Base-by-base conservation (phyloP, 805 yeast genomes). In the Ascoidea tarda region DNA sequence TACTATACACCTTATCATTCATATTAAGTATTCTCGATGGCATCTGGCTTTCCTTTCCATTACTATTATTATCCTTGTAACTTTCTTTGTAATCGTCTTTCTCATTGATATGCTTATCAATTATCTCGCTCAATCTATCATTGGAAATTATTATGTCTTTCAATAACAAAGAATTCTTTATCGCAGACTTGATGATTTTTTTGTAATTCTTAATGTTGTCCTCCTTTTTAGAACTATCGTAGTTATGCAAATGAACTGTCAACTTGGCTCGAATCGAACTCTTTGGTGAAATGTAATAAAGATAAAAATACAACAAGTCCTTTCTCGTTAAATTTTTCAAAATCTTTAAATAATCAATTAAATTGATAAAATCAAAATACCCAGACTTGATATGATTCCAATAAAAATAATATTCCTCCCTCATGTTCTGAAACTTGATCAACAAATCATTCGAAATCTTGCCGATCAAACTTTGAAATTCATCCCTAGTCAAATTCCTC, bases 321-420 rank as follows among this genome's bases (percentile, higher is more conserved):
- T 1, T 67, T 64, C 61, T 81, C 76, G 33, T 81, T 71, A 51
- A 88, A 64, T 3, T 60, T 60, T 51, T n/a, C 12, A 42, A 54
- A 47, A 12, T 75, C 72, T 52, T 88, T 72, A 4, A 76, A 56
- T 48, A 73, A 72, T 5, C 86, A 88, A 54, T 82, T 82, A 49
- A 71, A 67, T 46, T 71, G 44, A 72, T 66, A 67, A 88, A 91
- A 63, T 91, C 87, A 62, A 84, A 90, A 66, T 72, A 85, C 5
- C 96, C 96, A 53, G 79, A 73, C 33, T 78, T 76, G 53, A 93
- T 84, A 14, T 79, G 73, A 52, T 75, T 72, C 78, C 88, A 81
- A 64, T 78, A 82, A 59, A 82, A 70, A 6, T 69, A 62, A 50
- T 78, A 73, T 66, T 93, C 98, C 63, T 91, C 96, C 52, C 71